Evolutionary conservation across 441 rosid genomes (phyloP).

Genomic region (Croton setiger): DNA sequence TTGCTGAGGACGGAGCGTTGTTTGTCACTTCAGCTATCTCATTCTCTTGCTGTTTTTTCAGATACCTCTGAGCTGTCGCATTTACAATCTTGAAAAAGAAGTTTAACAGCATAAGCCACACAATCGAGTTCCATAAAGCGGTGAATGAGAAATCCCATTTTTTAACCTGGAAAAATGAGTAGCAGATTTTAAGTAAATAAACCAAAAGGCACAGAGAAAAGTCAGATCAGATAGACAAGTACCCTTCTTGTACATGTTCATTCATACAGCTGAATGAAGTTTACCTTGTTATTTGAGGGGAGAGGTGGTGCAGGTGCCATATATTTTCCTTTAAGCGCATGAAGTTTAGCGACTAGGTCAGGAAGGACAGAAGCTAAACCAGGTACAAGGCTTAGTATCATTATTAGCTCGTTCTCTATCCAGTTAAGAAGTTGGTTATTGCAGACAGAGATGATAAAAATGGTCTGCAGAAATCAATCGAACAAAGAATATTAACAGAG

Average conservation of each 20-base stretch:
- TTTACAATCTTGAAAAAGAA: conserved; percentile 87
- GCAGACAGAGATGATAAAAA: conserved; percentile 80
- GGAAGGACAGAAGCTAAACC: conserved; percentile 66
- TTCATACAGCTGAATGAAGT: not conserved
- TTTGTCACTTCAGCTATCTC: conserved; percentile 45
- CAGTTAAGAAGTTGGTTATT: conserved; percentile 91
- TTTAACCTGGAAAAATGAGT: conserved; percentile 42
- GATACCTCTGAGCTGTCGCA: conserved; percentile 71
- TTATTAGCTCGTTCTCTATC: conserved; percentile 85
- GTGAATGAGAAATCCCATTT: conserved; percentile 85
- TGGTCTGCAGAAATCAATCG: conserved; percentile 53
- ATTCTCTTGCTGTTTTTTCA: conserved; percentile 68
- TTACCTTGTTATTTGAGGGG: conserved; percentile 58
- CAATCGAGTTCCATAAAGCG: conserved; percentile 81
- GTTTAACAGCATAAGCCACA: conserved; percentile 96
- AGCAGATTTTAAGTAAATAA: too few relatives aligned
- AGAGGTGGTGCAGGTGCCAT: conserved; percentile 47
- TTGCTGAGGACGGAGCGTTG: conserved; percentile 24
- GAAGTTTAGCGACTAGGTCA: conserved; percentile 51
- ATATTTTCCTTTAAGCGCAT: conserved; percentile 57
- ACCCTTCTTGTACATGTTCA: not conserved
- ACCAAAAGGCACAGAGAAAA: not conserved
- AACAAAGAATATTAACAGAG: not conserved
- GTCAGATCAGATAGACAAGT: not conserved
- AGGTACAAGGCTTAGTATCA: conserved; percentile 73